Evolutionary conservation across 139 green algal species (phyloP).

Genomic region (Raphidocelis subcapitata): DNA sequence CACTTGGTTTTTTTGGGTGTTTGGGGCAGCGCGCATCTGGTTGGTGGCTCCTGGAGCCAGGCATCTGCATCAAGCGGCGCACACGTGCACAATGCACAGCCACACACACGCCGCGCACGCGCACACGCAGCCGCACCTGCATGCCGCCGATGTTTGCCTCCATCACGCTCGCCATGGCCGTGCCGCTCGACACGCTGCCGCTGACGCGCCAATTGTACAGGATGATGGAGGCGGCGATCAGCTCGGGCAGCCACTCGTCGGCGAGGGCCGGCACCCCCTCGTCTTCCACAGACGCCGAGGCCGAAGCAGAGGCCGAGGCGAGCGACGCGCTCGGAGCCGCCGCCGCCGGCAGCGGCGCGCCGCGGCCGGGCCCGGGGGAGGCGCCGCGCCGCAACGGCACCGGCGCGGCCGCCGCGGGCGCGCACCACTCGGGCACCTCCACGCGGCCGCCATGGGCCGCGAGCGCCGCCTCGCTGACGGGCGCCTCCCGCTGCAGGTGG

Average conservation of each 20-base stretch:
- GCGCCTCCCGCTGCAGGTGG: constrained; percentile 61
- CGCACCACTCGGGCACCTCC: not conserved
- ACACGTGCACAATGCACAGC: too few relatives aligned
- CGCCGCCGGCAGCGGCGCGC: not conserved
- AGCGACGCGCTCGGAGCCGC: too few relatives aligned
- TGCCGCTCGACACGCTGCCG: constrained; percentile 21
- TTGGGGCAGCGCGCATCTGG: too few relatives aligned
- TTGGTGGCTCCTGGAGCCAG: too few relatives aligned
- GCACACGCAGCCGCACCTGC: constrained; percentile 16
- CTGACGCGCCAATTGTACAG: constrained; percentile 73
- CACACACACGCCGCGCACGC: not conserved
- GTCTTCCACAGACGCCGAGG: not conserved
- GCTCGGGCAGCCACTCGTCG: constrained; percentile 36
- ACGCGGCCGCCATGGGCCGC: constrained; percentile 2
- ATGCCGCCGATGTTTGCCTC: constrained; percentile 12
- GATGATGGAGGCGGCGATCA: constrained; percentile 65
- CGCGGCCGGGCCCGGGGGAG: not conserved
- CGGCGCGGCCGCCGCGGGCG: not conserved
- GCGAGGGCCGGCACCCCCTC: not conserved
- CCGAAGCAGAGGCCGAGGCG: too few relatives aligned
- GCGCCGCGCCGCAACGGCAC: not conserved
- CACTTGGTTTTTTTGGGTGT: too few relatives aligned
- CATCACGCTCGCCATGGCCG: constrained; percentile 33
- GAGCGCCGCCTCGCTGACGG: not conserved
- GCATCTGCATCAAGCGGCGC: too few relatives aligned